Evolutionary conservation across 768 basidiomycete genomes (phyloP), one percentile per base, ranked within the genome.

Genomic region (Podaxis carcinomalis): DNA sequence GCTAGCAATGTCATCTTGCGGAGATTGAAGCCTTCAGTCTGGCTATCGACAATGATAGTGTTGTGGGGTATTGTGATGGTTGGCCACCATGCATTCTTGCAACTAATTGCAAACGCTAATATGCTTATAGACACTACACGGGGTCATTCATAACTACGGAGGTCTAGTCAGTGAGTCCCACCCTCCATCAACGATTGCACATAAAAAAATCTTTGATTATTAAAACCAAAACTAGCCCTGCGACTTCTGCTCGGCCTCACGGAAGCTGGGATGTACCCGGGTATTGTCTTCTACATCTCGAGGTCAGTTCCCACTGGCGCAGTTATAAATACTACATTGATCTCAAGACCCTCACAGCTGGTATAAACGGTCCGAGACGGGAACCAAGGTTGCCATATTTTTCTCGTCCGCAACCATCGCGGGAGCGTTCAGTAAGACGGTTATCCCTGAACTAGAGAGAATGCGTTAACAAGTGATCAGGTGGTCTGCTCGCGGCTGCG

Each of bases 371-470:
- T 80, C 83, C 10, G 92, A 94, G 67, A 80, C 89, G 65, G 90
- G 88, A 14, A 77, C 82, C 35, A 84, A 90, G 36, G 75, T 89
- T 23, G 88, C 90, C 0, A 62, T 87, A 14, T 94, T 94, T 75
- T 92, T 92, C 73, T 85, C 87, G 2, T 88, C 90, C 28, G 89
- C 90, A 1, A 92, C 91, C 0, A 78, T 89, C 28, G 84, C 90
- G 4, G 92, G 91, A 23, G 88, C 87, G 13, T 90, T 90, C 71
- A 85, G 88, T 86, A 56, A 55, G 78, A 68, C 42, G 19, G 1
- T 10, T 49, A 9, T 54, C 32, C n/a, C 5, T 5, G 47, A 11
- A 16, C 9, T 21, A 4, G 25, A n/a, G 39, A 16, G 5, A 25
- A 1, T 14, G 10, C 10, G 39, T 27, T 50, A 32, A 53, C 53